Percentiles rank a stretch among this genome's conserved stretches.
Evolutionary conservation across 257 asterid genomes (phyloP).

Genomic region (Phtheirospermum japonicum): DNA sequence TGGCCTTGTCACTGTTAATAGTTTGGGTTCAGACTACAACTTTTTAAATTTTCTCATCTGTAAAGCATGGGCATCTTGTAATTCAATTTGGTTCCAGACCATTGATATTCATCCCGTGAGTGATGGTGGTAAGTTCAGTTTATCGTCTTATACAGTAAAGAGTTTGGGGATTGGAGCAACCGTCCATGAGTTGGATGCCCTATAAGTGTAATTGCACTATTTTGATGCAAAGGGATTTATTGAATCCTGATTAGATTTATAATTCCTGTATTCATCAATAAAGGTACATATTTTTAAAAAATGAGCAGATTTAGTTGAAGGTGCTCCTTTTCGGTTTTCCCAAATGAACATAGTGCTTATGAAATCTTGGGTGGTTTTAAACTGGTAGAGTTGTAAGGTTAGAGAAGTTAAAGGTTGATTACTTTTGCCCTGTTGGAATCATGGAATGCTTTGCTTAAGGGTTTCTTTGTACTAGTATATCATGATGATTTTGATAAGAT

Average conservation of each 20-base stretch:
- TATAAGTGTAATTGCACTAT: no score
- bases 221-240: conserved; percentile 19
- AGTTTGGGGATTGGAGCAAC: no score
- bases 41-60: no score
- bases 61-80: no score
- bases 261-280: neutral
- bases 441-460: conserved; percentile 1
- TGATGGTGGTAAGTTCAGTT: no score
- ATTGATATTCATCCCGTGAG: no score
- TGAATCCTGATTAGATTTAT: conserved; percentile 10
- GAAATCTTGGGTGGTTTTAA: neutral
- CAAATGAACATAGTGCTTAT: neutral
- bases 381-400: neutral
- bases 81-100: no score
- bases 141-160: no score
- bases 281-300: neutral
- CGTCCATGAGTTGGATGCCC: no score
- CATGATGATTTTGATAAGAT: neutral
- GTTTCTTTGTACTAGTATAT: conserved; percentile 3
- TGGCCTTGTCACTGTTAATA: neutral
- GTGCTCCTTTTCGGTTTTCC: neutral
- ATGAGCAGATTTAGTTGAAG: neutral
- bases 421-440: conserved; percentile 16
- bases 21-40: neutral
- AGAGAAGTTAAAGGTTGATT: conserved; percentile 3